Percentiles rank a stretch among this genome's conserved stretches.
Conservation (phyloP, 1,284 basidiomycete species). For the Calocybe gambosa region DNA sequence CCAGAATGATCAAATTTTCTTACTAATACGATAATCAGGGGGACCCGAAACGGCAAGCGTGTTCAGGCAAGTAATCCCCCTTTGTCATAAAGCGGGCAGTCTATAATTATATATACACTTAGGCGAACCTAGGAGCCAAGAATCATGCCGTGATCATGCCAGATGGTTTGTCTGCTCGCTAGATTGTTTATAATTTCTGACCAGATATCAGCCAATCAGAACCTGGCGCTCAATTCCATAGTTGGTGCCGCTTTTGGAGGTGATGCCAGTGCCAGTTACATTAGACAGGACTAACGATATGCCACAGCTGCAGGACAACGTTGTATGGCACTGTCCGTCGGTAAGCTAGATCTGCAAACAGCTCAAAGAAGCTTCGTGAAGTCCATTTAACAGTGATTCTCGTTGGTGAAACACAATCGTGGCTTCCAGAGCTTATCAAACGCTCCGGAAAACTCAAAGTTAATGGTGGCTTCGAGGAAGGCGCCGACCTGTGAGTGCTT, state of each 20-base stretch:
- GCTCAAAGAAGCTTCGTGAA: not conserved
- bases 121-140: constrained; percentile 94
- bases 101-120: constrained; percentile 7
- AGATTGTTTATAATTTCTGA: constrained; percentile 3
- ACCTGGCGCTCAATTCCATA: constrained; percentile 89
- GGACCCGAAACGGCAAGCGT: constrained; percentile 83
- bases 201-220: constrained; percentile 74
- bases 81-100: not conserved
- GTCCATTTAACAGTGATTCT: constrained; percentile 51
- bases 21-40: constrained; percentile 37
- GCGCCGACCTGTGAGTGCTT: constrained; percentile 74
- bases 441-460: constrained; percentile 80
- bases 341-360: constrained; percentile 28
- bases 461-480: constrained; percentile 86
- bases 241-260: constrained; percentile 94
- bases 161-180: constrained; percentile 54
- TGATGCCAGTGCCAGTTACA: constrained; percentile 33
- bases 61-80: constrained; percentile 59
- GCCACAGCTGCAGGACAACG: constrained; percentile 87
- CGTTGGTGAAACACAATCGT: constrained; percentile 78
- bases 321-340: constrained; percentile 93
- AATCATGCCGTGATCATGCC: constrained; percentile 96
- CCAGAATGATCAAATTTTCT: constrained; percentile 2
- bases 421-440: constrained; percentile 86
- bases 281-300: constrained; percentile 5